Percentiles rank a stretch among this genome's conserved stretches.
phyloP scores from a whole-genome alignment of 2,329 filamentous ascomycete genomes.

The Xylariales sp. region DNA sequence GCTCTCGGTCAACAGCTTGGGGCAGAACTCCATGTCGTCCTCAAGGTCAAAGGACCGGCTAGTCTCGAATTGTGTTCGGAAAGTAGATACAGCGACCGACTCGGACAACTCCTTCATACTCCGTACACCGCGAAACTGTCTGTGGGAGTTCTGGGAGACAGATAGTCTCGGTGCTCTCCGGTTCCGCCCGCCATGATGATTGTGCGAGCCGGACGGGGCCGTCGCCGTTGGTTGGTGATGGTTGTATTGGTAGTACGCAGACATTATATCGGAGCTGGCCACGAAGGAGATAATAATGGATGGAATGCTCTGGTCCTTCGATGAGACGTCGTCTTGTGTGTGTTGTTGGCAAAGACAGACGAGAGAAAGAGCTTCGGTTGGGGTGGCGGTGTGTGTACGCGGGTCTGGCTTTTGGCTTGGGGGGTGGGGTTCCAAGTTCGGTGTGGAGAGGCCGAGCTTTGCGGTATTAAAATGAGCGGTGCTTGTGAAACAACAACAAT shows the following conservation, averaged over 20 bases:
- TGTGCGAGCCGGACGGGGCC: constrained; percentile 58
- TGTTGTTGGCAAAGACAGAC: background rate
- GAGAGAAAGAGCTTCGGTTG: background rate
- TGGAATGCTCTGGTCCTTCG: background rate
- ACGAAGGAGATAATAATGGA: background rate
- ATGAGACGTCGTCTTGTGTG: too few relatives aligned
- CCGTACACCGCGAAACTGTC: constrained; percentile 80
- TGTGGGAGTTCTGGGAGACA: constrained; percentile 75
- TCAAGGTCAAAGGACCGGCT: constrained; percentile 92
- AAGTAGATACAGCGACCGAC: constrained; percentile 68
- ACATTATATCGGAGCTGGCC: constrained; percentile 41
- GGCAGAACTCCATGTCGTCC: constrained; percentile 94
- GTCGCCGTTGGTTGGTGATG: constrained; percentile 54
- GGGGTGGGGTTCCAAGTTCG: too few relatives aligned
- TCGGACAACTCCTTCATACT: constrained; percentile 84
- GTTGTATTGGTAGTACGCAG: constrained; percentile 59
- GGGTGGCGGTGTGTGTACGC: constrained; percentile 7
- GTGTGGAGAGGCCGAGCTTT: constrained; percentile 5
- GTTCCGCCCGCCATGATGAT: constrained; percentile 78
- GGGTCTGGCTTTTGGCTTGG: constrained; percentile 2
- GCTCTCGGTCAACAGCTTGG: constrained; percentile 83
- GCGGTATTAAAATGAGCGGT: constrained; percentile 8
- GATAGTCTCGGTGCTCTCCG: constrained; percentile 78
- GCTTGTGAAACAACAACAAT: constrained; percentile 8
- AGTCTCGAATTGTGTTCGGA: constrained; percentile 84